Evolutionary conservation across 2,329 filamentous ascomycete genomes (phyloP).

Genomic region (Fusarium sacchari): DNA sequence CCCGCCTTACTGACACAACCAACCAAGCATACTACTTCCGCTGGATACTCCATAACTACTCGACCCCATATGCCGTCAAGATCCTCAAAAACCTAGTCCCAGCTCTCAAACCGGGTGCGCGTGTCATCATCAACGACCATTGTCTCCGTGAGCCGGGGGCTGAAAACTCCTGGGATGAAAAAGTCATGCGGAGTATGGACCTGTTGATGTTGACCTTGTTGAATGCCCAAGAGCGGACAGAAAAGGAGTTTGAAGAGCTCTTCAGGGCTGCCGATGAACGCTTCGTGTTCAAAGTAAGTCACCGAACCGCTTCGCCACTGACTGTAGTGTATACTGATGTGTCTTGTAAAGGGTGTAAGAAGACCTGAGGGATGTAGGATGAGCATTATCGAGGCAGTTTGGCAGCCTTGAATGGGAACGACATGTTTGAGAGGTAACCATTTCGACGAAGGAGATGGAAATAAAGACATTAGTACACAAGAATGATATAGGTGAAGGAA

Average conservation of each 20-base stretch:
- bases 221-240: slow-evolving; percentile 62
- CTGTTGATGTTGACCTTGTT: slow-evolving; percentile 62
- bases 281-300: slow-evolving; percentile 55
- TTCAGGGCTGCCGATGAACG: slow-evolving; percentile 55
- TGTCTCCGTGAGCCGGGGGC: slow-evolving; percentile 54
- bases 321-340: slow-evolving; percentile 5
- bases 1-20: slow-evolving; percentile 16
- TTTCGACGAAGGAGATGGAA: background rate
- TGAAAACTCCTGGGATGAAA: slow-evolving; percentile 58
- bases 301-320: accelerated
- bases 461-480: background rate
- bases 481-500: background rate
- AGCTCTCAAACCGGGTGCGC: slow-evolving; percentile 64
- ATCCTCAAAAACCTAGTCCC: slow-evolving; percentile 63
- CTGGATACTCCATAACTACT: slow-evolving; percentile 71
- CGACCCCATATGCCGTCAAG: slow-evolving; percentile 60
- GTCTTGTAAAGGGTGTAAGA: slow-evolving; percentile 49
- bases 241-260: slow-evolving; percentile 57
- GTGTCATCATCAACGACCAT: slow-evolving; percentile 58
- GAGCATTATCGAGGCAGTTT: slow-evolving; percentile 61
- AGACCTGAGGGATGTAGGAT: slow-evolving; percentile 56
- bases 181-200: slow-evolving; percentile 60
- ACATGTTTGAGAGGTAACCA: no score
- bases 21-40: slow-evolving; percentile 64
- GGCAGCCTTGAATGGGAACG: slow-evolving; percentile 48